phyloP scores from a whole-genome alignment of 192 early-diverging fungal genomes.

The Backusella macrospora region DNA sequence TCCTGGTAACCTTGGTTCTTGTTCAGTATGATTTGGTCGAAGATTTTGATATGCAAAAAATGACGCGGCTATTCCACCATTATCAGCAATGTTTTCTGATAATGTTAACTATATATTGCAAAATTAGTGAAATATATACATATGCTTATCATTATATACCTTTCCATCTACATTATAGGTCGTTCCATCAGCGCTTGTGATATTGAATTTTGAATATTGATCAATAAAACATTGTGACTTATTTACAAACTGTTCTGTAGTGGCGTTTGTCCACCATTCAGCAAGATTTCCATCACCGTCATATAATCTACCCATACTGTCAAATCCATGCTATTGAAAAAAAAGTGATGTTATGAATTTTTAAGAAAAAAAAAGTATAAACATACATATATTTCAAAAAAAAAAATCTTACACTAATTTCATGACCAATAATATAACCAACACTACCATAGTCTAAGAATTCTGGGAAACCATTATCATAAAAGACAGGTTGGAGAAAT shows the following conservation, averaged over 20 bases:
- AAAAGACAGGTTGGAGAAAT: constrained; percentile 52
- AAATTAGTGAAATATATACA: not conserved
- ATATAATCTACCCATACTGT: constrained; percentile 49
- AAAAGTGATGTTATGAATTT: not conserved
- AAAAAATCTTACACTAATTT: constrained; percentile 39
- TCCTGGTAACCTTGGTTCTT: constrained; percentile 42
- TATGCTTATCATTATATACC: not conserved
- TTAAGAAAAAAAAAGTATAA: not conserved
- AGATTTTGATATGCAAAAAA: constrained; percentile 25
- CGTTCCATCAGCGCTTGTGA: constrained; percentile 39
- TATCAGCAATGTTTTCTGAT: constrained; percentile 70
- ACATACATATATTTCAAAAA: not conserved
- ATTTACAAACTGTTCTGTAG: constrained; percentile 48
- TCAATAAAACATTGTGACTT: constrained; percentile 65
- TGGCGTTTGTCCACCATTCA: constrained; percentile 70
- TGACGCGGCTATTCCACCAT: constrained; percentile 52
- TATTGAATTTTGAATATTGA: constrained; percentile 56
- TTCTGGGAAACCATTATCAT: constrained; percentile 37
- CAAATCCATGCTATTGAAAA: constrained; percentile 49
- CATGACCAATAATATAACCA: constrained; percentile 58
- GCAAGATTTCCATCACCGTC: constrained; percentile 36
- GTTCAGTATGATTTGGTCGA: not conserved
- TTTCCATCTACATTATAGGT: constrained; percentile 53
- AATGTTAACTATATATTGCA: constrained; percentile 39
- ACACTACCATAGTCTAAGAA: constrained; percentile 64